A percentile compares a stretch with the other conserved stretches of the same genome.
These are phyloP conservation scores for Taphrina pruni DNA, from an alignment of 1,139 yeast species.

Conservation along the genomic window DNA sequence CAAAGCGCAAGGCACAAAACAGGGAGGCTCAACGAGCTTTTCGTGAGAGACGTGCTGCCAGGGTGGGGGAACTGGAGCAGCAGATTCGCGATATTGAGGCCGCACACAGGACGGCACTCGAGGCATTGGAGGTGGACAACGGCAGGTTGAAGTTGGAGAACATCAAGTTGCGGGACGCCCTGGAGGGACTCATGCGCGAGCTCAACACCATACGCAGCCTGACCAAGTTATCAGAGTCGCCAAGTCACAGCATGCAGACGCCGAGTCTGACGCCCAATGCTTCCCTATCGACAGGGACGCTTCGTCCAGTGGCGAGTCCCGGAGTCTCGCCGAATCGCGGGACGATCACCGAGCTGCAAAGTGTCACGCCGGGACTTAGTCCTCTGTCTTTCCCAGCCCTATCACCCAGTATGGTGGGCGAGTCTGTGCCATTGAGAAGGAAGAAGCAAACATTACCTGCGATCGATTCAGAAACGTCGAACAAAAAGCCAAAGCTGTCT, in stretches of 20 bases:
- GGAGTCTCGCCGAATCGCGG: constrained; percentile 4
- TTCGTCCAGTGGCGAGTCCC: constrained; percentile 50
- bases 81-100: constrained; percentile 60
- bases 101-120: constrained; percentile 22
- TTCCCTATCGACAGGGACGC: background rate
- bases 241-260: constrained; percentile 17
- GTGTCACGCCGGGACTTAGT: constrained; percentile 17
- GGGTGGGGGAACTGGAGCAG: constrained; percentile 62
- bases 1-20: constrained; percentile 85
- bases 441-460: background rate
- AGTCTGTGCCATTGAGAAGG: constrained; percentile 32
- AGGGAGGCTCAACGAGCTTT: constrained; percentile 95
- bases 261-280: constrained; percentile 15
- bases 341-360: background rate
- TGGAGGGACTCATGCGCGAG: constrained; percentile 34
- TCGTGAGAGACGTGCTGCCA: constrained; percentile 74
- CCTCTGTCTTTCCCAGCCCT: constrained; percentile 1
- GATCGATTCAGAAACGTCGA: background rate
- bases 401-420: constrained; percentile 23
- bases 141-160: constrained; percentile 43
- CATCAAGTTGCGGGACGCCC: constrained; percentile 45
- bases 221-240: constrained; percentile 22
- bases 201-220: constrained; percentile 22
- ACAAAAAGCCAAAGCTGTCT: constrained; percentile 11
- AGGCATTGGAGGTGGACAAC: constrained; percentile 48